Evolutionary conservation across 257 asterid genomes (phyloP).

Genomic region (Solanum rostratum): DNA sequence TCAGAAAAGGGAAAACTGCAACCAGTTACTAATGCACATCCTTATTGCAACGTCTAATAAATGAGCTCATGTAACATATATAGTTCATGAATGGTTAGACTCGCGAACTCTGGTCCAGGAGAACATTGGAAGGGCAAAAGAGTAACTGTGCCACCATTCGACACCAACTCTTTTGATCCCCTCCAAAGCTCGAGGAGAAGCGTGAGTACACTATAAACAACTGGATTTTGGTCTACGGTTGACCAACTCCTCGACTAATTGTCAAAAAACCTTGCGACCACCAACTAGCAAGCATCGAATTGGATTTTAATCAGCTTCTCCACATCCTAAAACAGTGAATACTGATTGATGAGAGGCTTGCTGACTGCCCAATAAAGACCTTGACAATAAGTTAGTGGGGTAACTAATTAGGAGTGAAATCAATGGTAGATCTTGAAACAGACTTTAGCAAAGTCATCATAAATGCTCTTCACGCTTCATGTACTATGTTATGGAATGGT

Average conservation of each 20-base stretch:
- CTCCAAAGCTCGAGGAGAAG: background rate
- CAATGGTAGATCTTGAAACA: background rate
- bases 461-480: constrained; percentile 7
- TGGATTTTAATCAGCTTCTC: background rate
- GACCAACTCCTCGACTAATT: background rate
- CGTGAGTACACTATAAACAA: background rate
- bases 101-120: background rate
- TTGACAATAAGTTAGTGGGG: background rate
- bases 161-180: background rate
- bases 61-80: background rate
- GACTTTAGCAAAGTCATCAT: constrained; percentile 8
- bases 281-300: background rate
- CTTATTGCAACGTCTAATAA: background rate
- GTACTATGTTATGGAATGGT: constrained; percentile 1
- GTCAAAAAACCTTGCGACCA: background rate
- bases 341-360: background rate
- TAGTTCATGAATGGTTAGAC: background rate
- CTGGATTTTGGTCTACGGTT: background rate
- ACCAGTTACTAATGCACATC: background rate
- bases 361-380: background rate
- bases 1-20: background rate
- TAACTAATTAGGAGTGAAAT: background rate
- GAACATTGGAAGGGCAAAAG: background rate
- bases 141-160: background rate
- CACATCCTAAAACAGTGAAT: background rate